These are phyloP conservation scores for Eudorina sp. DNA, from an alignment of 139 green algal genomes.

Conservation along the genomic window DNA sequence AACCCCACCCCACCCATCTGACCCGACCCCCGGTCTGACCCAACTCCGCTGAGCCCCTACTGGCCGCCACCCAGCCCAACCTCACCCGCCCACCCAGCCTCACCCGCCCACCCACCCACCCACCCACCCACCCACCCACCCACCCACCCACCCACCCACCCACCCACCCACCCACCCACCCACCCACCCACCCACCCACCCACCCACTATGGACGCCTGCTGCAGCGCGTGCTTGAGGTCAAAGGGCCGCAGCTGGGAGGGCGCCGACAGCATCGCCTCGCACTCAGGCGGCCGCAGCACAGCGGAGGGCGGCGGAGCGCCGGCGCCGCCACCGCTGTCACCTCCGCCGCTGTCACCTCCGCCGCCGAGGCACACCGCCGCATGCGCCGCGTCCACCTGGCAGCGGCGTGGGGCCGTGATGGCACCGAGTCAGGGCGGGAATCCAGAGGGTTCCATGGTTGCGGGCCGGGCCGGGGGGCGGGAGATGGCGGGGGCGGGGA, in stretches of 20 bases:
- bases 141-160: neutral
- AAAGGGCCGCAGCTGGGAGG: slow-evolving; percentile 60
- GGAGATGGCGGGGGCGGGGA: too few relatives aligned
- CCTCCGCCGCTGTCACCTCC: too few relatives aligned
- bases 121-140: slow-evolving; percentile 6
- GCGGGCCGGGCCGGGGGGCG: too few relatives aligned
- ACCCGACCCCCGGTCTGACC: too few relatives aligned
- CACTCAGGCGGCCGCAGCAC: slow-evolving; percentile 40
- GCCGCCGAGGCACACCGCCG: neutral
- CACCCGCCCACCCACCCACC: too few relatives aligned
- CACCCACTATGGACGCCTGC: slow-evolving; percentile 78
- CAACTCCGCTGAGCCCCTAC: too few relatives aligned
- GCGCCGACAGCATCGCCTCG: slow-evolving; percentile 24
- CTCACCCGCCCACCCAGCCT: neutral
- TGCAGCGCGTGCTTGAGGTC: slow-evolving; percentile 75
- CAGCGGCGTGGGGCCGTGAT: too few relatives aligned
- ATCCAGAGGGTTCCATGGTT: too few relatives aligned
- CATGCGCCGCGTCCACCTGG: slow-evolving; percentile 31
- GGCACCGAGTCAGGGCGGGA: neutral
- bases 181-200: neutral
- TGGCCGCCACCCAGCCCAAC: too few relatives aligned
- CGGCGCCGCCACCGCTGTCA: too few relatives aligned
- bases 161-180: neutral
- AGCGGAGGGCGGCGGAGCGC: neutral
- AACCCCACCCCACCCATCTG: too few relatives aligned